Evolutionary conservation across 2,329 filamentous ascomycete genomes (phyloP).

Genomic region (Trichoderma atrobrunneum): DNA sequence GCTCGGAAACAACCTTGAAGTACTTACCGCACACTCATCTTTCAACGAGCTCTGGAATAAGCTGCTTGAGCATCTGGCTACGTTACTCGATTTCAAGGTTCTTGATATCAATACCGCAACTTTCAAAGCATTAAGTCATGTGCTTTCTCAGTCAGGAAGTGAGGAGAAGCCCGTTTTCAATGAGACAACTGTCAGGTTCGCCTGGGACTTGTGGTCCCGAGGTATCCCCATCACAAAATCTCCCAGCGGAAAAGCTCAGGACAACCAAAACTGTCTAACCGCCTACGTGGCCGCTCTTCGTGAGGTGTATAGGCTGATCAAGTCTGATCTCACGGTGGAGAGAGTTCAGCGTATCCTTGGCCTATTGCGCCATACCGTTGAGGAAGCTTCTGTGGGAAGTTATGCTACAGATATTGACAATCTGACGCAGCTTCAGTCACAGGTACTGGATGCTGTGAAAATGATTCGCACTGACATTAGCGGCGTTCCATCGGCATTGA

Average conservation of each 20-base stretch:
- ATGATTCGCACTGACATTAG: constrained; percentile 64
- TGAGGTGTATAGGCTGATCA: constrained; percentile 75
- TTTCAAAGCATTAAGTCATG: constrained; percentile 64
- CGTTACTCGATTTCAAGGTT: constrained; percentile 58
- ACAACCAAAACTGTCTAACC: constrained; percentile 79
- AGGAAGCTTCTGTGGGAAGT: constrained; percentile 63
- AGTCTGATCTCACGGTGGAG: constrained; percentile 58
- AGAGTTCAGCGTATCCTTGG: constrained; percentile 66
- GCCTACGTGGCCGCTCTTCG: constrained; percentile 77
- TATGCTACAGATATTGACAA: constrained; percentile 73
- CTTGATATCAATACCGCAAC: constrained; percentile 71
- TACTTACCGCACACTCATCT: constrained; percentile 61
- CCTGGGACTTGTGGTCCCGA: constrained; percentile 69
- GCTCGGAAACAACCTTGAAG: constrained; percentile 71
- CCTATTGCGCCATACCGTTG: constrained; percentile 68
- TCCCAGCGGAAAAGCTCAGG: constrained; percentile 39
- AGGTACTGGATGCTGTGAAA: constrained; percentile 65
- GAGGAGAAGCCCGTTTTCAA: constrained; percentile 45
- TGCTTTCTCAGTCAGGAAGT: constrained; percentile 53
- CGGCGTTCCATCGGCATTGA: constrained; percentile 65
- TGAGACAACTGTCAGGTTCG: constrained; percentile 54
- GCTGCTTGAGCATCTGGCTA: constrained; percentile 66
- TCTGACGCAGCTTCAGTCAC: constrained; percentile 68
- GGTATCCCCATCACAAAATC: constrained; percentile 54
- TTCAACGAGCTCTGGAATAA: constrained; percentile 75